Percentiles rank a stretch among this genome's conserved stretches.
phyloP scores from a whole-genome alignment of 2,329 filamentous ascomycete genomes.

The Periconia macrospinosa region DNA sequence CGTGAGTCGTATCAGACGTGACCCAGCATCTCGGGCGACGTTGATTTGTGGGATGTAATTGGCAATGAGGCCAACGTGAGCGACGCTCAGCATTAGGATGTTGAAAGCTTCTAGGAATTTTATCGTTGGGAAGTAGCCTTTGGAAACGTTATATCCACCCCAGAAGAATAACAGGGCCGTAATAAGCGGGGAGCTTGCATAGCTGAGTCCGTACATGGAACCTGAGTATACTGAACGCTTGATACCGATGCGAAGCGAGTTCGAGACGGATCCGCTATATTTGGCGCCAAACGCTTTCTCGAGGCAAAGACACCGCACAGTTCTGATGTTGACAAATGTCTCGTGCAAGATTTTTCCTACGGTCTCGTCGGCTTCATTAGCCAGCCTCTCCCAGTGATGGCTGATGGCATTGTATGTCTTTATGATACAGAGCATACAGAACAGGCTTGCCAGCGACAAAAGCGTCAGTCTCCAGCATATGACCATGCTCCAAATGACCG shows the following conservation, averaged over 20 bases:
- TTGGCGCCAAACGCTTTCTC: constrained; percentile 71
- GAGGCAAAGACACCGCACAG: constrained; percentile 74
- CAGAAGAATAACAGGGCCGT: constrained; percentile 85
- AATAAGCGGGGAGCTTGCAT: constrained; percentile 71
- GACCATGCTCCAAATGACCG: constrained; percentile 72
- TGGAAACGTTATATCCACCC: constrained; percentile 65
- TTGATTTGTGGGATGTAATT: constrained; percentile 79
- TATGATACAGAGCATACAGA: constrained; percentile 68
- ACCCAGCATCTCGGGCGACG: constrained; percentile 71
- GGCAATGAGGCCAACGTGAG: constrained; percentile 70
- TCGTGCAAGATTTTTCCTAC: constrained; percentile 70
- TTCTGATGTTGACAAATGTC: constrained; percentile 75
- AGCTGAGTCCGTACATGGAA: constrained; percentile 74
- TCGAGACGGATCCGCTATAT: constrained; percentile 56
- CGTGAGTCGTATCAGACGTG: constrained; percentile 71
- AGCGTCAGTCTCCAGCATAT: constrained; percentile 81
- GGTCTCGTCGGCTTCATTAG: constrained; percentile 64
- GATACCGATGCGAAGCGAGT: constrained; percentile 63
- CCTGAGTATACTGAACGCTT: constrained; percentile 69
- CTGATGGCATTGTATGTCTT: constrained; percentile 67
- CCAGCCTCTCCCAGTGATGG: constrained; percentile 70
- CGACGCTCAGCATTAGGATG: constrained; percentile 80
- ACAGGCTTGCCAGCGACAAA: constrained; percentile 69
- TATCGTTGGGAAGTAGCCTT: constrained; percentile 54
- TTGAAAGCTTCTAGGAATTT: constrained; percentile 75